Evolutionary conservation across 768 basidiomycete species (phyloP).

Genomic region (Candolleomyces eurysporus): DNA sequence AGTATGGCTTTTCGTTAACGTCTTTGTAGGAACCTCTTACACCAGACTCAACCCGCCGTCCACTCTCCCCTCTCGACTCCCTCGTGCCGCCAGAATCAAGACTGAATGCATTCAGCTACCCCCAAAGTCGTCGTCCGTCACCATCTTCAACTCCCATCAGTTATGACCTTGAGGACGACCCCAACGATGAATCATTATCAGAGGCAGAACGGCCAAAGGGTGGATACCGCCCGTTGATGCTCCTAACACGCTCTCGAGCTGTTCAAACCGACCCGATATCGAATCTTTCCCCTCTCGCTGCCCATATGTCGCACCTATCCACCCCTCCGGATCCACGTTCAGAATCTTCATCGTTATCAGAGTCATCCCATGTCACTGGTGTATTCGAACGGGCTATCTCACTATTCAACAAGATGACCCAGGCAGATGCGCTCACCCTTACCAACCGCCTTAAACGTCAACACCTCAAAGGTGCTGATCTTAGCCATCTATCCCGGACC

Average conservation of each 20-base stretch:
- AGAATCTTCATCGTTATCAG: constrained; percentile 70
- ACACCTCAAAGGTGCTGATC: constrained; percentile 80
- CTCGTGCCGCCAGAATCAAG: constrained; percentile 31
- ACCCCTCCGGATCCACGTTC: constrained; percentile 61
- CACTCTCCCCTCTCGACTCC: constrained; percentile 40
- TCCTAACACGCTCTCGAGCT: constrained; percentile 60
- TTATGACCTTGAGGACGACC: constrained; percentile 44
- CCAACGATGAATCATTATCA: constrained; percentile 29
- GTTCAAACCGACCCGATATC: constrained; percentile 60
- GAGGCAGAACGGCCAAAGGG: constrained; percentile 33
- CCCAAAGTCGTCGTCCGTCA: constrained; percentile 24
- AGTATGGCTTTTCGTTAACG: background rate
- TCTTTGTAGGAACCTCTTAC: constrained; percentile 37
- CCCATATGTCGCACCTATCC: constrained; percentile 35
- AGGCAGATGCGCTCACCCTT: constrained; percentile 84
- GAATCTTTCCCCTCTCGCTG: constrained; percentile 25
- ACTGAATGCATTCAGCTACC: constrained; percentile 21
- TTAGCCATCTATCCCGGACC: constrained; percentile 80
- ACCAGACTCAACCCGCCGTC: constrained; percentile 44
- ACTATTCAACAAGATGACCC: constrained; percentile 54
- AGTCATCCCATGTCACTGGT: constrained; percentile 53
- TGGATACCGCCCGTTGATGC: constrained; percentile 42
- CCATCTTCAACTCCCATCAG: constrained; percentile 29
- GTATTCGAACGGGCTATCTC: constrained; percentile 63
- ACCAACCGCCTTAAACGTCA: constrained; percentile 91